Conservation (phyloP, 768 basidiomycete species). For the Leccinum subgranulosum region DNA sequence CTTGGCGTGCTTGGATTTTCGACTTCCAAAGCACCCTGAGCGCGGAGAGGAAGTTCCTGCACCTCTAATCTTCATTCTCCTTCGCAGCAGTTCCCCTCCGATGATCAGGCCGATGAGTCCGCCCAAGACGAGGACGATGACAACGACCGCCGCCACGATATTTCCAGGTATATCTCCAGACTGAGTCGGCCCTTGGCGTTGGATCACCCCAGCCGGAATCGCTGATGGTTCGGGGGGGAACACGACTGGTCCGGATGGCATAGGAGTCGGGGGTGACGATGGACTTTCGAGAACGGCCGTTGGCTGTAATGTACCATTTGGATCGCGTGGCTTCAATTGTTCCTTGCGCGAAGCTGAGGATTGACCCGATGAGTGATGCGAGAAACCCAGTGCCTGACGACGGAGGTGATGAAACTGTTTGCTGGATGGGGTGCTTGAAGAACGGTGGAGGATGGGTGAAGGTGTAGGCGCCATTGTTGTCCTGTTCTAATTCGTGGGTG, state of each 20-base stretch:
- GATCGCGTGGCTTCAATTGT: conserved; percentile 6
- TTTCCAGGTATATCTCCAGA: conserved; percentile 16
- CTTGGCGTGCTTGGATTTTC: conserved; percentile 5
- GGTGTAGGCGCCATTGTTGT: conserved; percentile 23
- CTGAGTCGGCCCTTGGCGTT: conserved; percentile 3
- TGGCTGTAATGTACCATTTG: conserved; percentile 1
- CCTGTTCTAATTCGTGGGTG: neutral
- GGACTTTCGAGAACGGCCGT: conserved; percentile 7
- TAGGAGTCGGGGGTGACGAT: conserved; percentile 1
- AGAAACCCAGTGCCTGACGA: conserved; percentile 10
- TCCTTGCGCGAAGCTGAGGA: neutral
- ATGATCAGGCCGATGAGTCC: conserved; percentile 25
- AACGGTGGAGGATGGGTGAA: conserved; percentile 2
- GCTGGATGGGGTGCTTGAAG: neutral
- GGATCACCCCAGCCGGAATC: neutral
- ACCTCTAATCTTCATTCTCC: conserved; percentile 3
- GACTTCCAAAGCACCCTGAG: neutral
- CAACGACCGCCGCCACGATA: conserved; percentile 18
- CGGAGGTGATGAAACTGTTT: conserved; percentile 14
- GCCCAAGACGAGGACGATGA: conserved; percentile 27
- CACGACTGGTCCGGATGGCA: conserved; percentile 3
- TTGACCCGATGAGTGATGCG: conserved; percentile 1
- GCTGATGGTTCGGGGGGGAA: conserved; percentile 7
- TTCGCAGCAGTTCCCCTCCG: conserved; percentile 27
- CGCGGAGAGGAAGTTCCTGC: neutral